Evolutionary conservation across 805 yeast species (phyloP), one percentile per base, ranked within the genome.

Genomic region (Zygosaccharomyces pseudorouxii): DNA sequence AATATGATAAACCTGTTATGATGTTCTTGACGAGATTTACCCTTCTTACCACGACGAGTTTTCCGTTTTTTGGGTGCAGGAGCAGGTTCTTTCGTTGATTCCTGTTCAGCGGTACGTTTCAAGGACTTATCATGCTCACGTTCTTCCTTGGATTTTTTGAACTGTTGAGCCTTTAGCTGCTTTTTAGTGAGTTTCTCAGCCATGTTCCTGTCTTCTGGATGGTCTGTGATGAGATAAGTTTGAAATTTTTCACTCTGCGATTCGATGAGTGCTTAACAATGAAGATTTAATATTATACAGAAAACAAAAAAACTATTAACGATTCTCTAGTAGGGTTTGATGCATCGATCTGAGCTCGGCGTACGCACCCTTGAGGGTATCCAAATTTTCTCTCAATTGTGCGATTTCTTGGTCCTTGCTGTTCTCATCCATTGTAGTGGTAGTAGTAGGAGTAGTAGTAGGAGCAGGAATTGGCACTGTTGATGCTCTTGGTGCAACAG

Each of bases 1-100:
- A 93, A 93, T 28, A 93, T 69, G 47, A 93, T 77, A 59, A 85
- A 90, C 60, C 95, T 73, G 52, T 66, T 48, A 80, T 84, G 14
- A 80, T 83, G 53, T 62, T 57, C 48, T 31, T 46, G 39, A 45
- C 54, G 68, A 7, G 71, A 73, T 28, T 70, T 73, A 10, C 81
- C 83, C 64, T 76, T 81, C 18, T 86, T 86, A 54, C 84, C 83
- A 67, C 87, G 74, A 70, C 92, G 78, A 2, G 90, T 82, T 65
- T 85, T 83, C 55, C 92, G 72, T 64, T 80, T 84, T 58, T 73
- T 75, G 5, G 69, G 72, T 11, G 65, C 68, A 39, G 69, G 76
- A 41, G 62, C 73, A 14, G 54, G 52, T 12, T 47, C 46, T 31
- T 55, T 54, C 5, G 55, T 51, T 27, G 42, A 56, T 42, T 54